These are phyloP conservation scores for Nicotiana undulata DNA, from an alignment of 257 asterid genomes.

Conservation along the genomic window DNA sequence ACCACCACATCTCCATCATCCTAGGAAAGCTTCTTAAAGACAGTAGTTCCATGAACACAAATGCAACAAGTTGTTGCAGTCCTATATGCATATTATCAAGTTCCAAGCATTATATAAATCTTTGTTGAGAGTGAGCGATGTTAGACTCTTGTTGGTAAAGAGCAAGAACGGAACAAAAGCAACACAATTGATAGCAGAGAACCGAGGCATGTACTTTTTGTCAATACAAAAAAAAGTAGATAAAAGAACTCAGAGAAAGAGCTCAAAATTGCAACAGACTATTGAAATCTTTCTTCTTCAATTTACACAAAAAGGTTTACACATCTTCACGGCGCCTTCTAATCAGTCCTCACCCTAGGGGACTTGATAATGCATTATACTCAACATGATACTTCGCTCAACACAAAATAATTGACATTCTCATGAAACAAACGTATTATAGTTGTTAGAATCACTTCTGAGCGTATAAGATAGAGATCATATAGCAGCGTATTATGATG, in stretches of 20 bases:
- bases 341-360: background rate
- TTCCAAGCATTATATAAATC: background rate
- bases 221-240: background rate
- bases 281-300: background rate
- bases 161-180: background rate
- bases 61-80: background rate
- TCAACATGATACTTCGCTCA: background rate
- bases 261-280: background rate
- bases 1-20: constrained; percentile 2
- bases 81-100: background rate
- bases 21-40: background rate
- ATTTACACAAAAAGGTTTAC: background rate
- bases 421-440: background rate
- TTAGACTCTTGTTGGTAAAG: background rate
- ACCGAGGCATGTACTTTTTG: background rate
- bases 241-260: background rate
- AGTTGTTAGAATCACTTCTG: background rate
- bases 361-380: background rate
- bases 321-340: background rate
- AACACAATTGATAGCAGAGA: background rate
- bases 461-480: background rate
- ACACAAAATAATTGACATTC: background rate
- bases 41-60: background rate
- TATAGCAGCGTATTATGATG: background rate
- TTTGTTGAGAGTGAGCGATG: background rate